Evolutionary conservation across 73 alveolate species (phyloP), one percentile per base, ranked within the genome.

Genomic region (Uronychia setigera): DNA sequence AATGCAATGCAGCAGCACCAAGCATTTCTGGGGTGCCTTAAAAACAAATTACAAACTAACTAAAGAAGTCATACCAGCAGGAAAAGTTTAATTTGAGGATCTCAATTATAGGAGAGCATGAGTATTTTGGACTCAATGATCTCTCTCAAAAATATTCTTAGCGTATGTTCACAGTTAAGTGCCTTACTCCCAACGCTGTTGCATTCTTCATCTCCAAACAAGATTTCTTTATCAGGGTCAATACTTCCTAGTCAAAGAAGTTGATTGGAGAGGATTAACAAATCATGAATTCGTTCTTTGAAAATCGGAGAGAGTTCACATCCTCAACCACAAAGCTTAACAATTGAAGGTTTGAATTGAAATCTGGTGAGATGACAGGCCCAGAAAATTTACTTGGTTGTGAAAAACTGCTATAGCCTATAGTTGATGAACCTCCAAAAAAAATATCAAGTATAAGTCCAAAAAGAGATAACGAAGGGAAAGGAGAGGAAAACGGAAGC

Each of bases 211-310:
- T 80, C 29, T n/a, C 35, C 0, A 33, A 57, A 27, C 26, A 29
- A 27, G 87, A 80, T 57, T 80, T 80, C 59, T 35, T 35, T 0
- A 80, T 33, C 32, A 80, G 87, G 1, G 34, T 80, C 29, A 33
- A 32, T 27, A 77, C 80, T 14, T 75, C 46, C 19, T 58, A 80
- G 19, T 28, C 79, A 19, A 26, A n/a, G 26, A 26, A n/a, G 29
- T 25, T n/a, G 28, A 33, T 80, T n/a, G 11, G 31, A 26, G 34
- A 33, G 33, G 59, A 33, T 0, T 31, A 26, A 0, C 25, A 26
- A 31, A n/a, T 31, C n/a, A 80, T 33, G n/a, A 77, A 26, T 14
- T 25, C 25, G n/a, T 28, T 33, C 0, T 26, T 80, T 80, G 80
- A 80, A 29, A 27, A 13, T 26, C 31, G 87, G 1, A 58, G 30